Percentiles rank a stretch among this genome's conserved stretches.
Evolutionary conservation across 352 stramenopile genomes (phyloP).

Genomic region (Phytopythium ostracodes): DNA sequence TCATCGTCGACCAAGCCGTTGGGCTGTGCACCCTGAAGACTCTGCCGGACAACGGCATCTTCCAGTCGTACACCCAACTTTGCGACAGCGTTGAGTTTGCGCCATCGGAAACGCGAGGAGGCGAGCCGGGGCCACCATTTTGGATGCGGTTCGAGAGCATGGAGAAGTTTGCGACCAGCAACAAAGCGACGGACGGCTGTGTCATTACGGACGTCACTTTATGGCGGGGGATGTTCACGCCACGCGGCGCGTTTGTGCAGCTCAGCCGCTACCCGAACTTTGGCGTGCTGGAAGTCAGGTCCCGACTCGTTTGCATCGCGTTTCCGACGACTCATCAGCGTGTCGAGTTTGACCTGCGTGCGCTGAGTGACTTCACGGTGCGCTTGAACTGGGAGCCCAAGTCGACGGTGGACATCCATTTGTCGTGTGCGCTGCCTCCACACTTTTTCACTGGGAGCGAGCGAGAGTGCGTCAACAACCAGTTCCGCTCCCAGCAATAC

Average conservation of each 20-base stretch:
- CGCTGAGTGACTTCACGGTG: conserved; percentile 32
- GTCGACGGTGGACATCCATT: conserved; percentile 10
- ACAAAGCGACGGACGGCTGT: conserved; percentile 12
- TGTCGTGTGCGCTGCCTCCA: conserved; percentile 34
- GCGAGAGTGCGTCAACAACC: conserved; percentile 26
- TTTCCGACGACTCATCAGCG: conserved; percentile 12
- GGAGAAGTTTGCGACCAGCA: conserved; percentile 20
- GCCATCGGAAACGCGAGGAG: neutral
- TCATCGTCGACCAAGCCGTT: conserved; percentile 31
- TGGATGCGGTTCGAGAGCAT: conserved; percentile 51
- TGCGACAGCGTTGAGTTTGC: conserved; percentile 30
- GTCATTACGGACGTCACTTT: conserved; percentile 22
- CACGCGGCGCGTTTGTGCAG: conserved; percentile 25
- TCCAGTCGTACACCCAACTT: conserved; percentile 35
- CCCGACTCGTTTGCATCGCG: conserved; percentile 15
- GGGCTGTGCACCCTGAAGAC: conserved; percentile 45
- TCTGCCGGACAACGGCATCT: conserved; percentile 20
- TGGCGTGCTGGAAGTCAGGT: conserved; percentile 14
- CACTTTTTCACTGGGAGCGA: conserved; percentile 28
- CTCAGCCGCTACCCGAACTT: conserved; percentile 14
- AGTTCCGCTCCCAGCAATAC: conserved; percentile 39
- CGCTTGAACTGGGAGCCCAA: conserved; percentile 39
- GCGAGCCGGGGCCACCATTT: conserved; percentile 21
- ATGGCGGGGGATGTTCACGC: conserved; percentile 29
- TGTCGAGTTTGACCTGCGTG: conserved; percentile 43